Conservation (phyloP, 23 red algal genomes). For the Gracilaria caudata region DNA sequence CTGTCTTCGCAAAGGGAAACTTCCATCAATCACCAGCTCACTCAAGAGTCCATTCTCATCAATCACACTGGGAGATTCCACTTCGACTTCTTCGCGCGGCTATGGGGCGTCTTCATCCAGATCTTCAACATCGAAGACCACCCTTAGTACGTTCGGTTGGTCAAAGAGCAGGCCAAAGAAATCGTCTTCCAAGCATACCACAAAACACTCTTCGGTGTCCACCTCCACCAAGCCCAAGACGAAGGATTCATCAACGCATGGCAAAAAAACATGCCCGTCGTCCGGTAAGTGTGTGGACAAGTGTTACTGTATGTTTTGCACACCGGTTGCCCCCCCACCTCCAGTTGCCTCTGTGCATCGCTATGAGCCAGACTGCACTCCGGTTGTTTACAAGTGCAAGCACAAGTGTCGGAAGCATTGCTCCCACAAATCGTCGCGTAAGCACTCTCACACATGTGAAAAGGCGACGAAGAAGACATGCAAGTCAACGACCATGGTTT, state of each 20-base stretch:
- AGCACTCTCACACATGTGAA: conserved; percentile 24
- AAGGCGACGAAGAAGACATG: conserved; percentile 35
- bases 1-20: conserved; percentile 10
- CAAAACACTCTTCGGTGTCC: neutral
- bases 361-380: conserved; percentile 32
- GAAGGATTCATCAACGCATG: conserved; percentile 15
- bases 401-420: conserved; percentile 35
- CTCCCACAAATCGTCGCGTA: conserved; percentile 6
- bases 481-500: conserved; percentile 25
- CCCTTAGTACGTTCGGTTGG: neutral
- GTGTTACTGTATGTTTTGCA: conserved; percentile 47
- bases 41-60: neutral
- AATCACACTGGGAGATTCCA: conserved; percentile 6
- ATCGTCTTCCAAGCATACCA: conserved; percentile 16
- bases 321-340: conserved; percentile 41
- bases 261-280: conserved; percentile 36
- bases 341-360: conserved; percentile 55
- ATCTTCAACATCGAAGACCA: conserved; percentile 11
- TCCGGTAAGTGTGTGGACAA: conserved; percentile 43
- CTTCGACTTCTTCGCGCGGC: no score
- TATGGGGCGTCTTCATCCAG: neutral
- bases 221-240: neutral
- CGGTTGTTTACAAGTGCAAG: conserved; percentile 14
- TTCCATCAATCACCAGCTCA: neutral
- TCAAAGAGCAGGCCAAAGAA: conserved; percentile 8